Percentiles rank a stretch among this genome's conserved stretches.
Conservation (phyloP, 179 eudicot species). For the Corrigiola litoralis region DNA sequence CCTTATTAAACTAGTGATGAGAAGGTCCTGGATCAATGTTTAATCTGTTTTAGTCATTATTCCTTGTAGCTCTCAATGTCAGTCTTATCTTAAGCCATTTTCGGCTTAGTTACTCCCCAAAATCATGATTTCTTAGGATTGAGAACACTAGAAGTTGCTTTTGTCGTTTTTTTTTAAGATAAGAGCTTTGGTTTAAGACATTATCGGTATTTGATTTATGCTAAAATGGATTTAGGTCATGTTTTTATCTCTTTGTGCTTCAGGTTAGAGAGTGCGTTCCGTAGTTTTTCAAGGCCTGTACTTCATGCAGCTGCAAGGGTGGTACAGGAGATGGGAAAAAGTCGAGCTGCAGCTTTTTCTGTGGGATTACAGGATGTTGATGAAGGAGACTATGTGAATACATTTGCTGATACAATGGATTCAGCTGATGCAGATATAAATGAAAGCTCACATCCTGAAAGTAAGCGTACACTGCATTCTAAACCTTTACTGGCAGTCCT, state of each 20-base stretch:
- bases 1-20: constrained; percentile 92
- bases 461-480: constrained; percentile 24
- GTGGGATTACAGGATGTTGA: constrained; percentile 89
- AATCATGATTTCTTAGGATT: background rate
- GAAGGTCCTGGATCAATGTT: constrained; percentile 49
- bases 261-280: constrained; percentile 94
- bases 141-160: background rate
- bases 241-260: constrained; percentile 12
- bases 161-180: too few relatives aligned
- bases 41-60: background rate
- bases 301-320: constrained; percentile 98
- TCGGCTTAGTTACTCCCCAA: background rate
- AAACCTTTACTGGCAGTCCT: background rate
- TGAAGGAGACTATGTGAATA: constrained; percentile 75
- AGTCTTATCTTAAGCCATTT: background rate
- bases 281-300: constrained; percentile 93
- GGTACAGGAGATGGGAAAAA: constrained; percentile 99
- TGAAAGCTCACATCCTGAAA: constrained; percentile 79
- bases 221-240: background rate
- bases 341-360: constrained; percentile 98
- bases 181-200: background rate
- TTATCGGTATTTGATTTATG: background rate
- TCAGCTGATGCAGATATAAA: constrained; percentile 54
- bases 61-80: background rate
- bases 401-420: constrained; percentile 64